Evolutionary conservation across 1,284 basidiomycete genomes (phyloP).

Genomic region (Hymenochaete sp.): DNA sequence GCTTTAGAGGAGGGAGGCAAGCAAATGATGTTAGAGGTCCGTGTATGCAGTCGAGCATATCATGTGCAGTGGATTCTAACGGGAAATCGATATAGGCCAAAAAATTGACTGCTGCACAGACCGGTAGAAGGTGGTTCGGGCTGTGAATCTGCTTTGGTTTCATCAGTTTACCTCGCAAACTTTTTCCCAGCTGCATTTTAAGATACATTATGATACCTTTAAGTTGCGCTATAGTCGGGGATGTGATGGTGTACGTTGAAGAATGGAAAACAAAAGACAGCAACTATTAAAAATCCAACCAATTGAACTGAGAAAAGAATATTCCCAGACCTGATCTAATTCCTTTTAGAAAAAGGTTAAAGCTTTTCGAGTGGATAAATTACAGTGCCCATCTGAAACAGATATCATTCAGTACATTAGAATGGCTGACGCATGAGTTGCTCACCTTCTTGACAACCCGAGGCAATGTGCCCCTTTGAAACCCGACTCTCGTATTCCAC

Average conservation of each 20-base stretch:
- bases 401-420: conserved; percentile 11
- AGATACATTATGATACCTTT: too few species aligned
- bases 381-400: conserved; percentile 57
- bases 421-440: conserved; percentile 14
- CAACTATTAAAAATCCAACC: too few species aligned
- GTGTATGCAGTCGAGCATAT: conserved; percentile 5
- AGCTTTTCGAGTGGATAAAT: conserved; percentile 67
- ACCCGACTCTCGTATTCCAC: conserved; percentile 88
- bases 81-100: conserved; percentile 39
- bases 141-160: too few species aligned
- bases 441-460: conserved; percentile 78
- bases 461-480: conserved; percentile 79
- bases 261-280: too few species aligned
- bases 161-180: too few species aligned
- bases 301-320: too few species aligned
- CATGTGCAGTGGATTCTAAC: conserved; percentile 2
- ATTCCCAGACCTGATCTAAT: too few species aligned
- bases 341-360: too few species aligned
- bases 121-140: conserved; percentile 55
- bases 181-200: too few species aligned
- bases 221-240: too few species aligned
- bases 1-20: conserved; percentile 55
- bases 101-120: conserved; percentile 48
- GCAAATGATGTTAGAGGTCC: conserved; percentile 55
- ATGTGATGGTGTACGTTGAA: too few species aligned